Conservation (phyloP, 768 basidiomycete genomes). For the Melanogaster broomeanus region DNA sequence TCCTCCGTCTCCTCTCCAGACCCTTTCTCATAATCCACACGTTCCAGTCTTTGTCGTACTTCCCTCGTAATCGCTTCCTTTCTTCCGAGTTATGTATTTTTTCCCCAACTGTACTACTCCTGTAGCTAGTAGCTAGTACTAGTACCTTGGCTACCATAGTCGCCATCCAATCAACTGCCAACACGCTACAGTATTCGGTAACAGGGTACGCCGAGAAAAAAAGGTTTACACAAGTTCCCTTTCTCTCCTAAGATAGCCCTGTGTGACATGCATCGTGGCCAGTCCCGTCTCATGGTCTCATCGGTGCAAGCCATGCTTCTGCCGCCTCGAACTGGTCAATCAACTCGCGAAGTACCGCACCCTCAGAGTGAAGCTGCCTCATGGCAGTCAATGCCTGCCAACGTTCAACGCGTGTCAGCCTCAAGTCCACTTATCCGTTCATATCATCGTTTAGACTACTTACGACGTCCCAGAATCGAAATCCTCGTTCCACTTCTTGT, state of each 20-base stretch:
- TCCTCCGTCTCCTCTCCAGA: slow-evolving; percentile 12
- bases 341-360: slow-evolving; percentile 79
- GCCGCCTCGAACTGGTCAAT: slow-evolving; percentile 96
- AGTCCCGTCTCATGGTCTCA: slow-evolving; percentile 65
- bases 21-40: slow-evolving; percentile 1
- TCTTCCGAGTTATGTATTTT: slow-evolving; percentile 1
- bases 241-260: slow-evolving; percentile 3
- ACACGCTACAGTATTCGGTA: neutral
- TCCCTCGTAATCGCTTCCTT: slow-evolving; percentile 1
- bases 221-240: neutral
- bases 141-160: no score
- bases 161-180: neutral
- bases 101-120: no score
- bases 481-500: slow-evolving; percentile 91
- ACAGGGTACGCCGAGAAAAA: neutral
- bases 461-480: slow-evolving; percentile 98
- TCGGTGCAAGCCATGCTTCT: slow-evolving; percentile 90
- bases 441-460: slow-evolving; percentile 39
- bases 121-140: no score
- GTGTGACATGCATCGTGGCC: neutral
- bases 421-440: slow-evolving; percentile 7
- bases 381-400: slow-evolving; percentile 82
- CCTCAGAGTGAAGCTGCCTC: slow-evolving; percentile 83
- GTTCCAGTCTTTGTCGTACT: neutral
- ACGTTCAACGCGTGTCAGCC: slow-evolving; percentile 27